Conservation (phyloP, 306 rosid species). For the Pterocarpus santalinus region DNA sequence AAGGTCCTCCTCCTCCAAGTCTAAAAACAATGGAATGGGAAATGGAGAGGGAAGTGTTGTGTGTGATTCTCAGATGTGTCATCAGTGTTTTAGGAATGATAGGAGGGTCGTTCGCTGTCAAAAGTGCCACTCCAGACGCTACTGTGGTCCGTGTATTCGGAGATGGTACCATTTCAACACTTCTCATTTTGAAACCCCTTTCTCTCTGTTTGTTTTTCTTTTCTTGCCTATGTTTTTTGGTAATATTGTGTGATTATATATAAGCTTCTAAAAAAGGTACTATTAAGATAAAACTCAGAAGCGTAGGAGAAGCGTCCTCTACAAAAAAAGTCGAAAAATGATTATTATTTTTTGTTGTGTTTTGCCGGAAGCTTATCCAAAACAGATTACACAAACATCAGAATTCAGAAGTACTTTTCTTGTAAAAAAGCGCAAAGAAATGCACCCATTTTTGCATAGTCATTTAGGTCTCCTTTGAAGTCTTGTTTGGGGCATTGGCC, state of each 20-base stretch:
- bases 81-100: conserved; percentile 36
- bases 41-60: too few relatives aligned
- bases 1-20: not conserved
- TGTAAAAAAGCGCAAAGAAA: too few relatives aligned
- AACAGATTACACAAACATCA: too few relatives aligned
- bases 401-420: too few relatives aligned
- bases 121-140: conserved; percentile 18
- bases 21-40: too few relatives aligned
- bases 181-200: not conserved
- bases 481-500: not conserved
- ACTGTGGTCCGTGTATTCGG: conserved; percentile 33
- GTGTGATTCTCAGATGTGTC: conserved; percentile 18
- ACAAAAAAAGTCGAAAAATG: too few relatives aligned
- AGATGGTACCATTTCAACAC: conserved; percentile 36
- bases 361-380: too few relatives aligned
- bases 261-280: too few relatives aligned
- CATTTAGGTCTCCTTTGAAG: not conserved
- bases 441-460: not conserved
- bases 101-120: conserved; percentile 27
- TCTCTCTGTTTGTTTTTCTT: not conserved
- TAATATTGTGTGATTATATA: not conserved
- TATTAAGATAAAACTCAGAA: too few relatives aligned
- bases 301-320: too few relatives aligned
- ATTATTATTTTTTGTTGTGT: too few relatives aligned
- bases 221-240: not conserved